Conservation (phyloP, 2,329 filamentous ascomycete genomes). For the Decorospora gaudefroyi region DNA sequence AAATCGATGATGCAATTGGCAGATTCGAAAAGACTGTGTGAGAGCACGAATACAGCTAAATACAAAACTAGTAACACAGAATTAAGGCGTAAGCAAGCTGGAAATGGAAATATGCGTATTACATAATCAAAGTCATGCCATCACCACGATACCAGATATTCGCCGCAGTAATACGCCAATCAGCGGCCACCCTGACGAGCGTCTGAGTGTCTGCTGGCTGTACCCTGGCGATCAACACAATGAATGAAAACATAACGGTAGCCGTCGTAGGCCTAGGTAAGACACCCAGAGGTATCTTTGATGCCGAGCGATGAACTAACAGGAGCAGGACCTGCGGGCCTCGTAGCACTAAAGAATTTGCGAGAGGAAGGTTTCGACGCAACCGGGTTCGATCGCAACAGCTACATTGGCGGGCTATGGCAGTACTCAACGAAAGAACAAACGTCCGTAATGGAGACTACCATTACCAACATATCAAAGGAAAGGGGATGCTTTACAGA, state of each 20-base stretch:
- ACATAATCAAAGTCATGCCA: too few relatives aligned
- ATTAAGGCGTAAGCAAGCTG: too few relatives aligned
- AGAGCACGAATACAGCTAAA: too few relatives aligned
- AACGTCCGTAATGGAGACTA: slow-evolving; percentile 28
- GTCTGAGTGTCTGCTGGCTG: neutral
- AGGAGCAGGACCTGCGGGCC: slow-evolving; percentile 18
- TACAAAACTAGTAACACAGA: too few relatives aligned
- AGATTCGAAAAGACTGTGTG: too few relatives aligned
- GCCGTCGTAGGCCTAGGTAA: slow-evolving; percentile 23
- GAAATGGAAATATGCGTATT: too few relatives aligned
- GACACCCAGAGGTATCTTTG: neutral
- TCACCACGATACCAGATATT: too few relatives aligned
- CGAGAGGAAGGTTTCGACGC: slow-evolving; percentile 28
- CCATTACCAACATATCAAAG: slow-evolving; percentile 29
- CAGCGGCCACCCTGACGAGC: neutral
- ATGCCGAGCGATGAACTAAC: too few relatives aligned
- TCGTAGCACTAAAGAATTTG: slow-evolving; percentile 27
- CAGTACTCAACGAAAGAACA: slow-evolving; percentile 27
- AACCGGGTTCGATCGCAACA: slow-evolving; percentile 27
- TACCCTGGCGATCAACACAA: neutral
- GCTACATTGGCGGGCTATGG: slow-evolving; percentile 31
- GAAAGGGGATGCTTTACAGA: slow-evolving; percentile 32
- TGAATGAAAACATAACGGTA: slow-evolving; percentile 3
- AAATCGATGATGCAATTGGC: too few relatives aligned
- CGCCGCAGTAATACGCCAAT: too few relatives aligned